A percentile compares a stretch with the other conserved stretches of the same genome.
phyloP scores from a whole-genome alignment of 306 rosid genomes.

The Gastrolobium villosum region DNA sequence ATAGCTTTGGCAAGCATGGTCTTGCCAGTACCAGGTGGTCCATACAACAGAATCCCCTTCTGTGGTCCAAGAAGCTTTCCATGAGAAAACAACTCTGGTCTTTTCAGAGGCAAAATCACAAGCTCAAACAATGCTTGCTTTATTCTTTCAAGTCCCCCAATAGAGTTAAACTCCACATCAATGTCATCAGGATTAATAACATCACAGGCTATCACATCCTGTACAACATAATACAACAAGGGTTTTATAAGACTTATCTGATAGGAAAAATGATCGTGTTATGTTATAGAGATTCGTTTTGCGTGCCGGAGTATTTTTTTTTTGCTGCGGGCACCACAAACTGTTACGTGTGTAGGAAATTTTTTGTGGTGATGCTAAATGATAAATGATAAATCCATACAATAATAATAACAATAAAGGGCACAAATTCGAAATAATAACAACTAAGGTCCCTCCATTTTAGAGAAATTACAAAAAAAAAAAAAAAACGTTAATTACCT shows the following conservation, averaged over 20 bases:
- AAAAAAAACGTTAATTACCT: slow-evolving; percentile 54
- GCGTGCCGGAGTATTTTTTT: no score
- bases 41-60: slow-evolving; percentile 89
- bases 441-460: no score
- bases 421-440: background rate
- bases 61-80: slow-evolving; percentile 98
- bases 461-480: no score
- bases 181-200: slow-evolving; percentile 96
- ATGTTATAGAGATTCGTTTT: no score
- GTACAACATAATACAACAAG: no score
- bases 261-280: no score
- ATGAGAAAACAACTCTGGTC: slow-evolving; percentile 83
- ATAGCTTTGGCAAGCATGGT: slow-evolving; percentile 99
- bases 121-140: slow-evolving; percentile 87
- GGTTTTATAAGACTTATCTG: no score
- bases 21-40: slow-evolving; percentile 99
- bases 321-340: no score
- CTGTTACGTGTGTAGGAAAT: no score
- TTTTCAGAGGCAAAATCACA: slow-evolving; percentile 87
- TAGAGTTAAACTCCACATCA: slow-evolving; percentile 85
- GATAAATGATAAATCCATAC: no score
- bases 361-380: no score
- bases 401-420: slow-evolving; percentile 5
- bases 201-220: slow-evolving; percentile 98
- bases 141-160: slow-evolving; percentile 86